Conservation (phyloP, 768 basidiomycete genomes). For the Podaxis sp. region DNA sequence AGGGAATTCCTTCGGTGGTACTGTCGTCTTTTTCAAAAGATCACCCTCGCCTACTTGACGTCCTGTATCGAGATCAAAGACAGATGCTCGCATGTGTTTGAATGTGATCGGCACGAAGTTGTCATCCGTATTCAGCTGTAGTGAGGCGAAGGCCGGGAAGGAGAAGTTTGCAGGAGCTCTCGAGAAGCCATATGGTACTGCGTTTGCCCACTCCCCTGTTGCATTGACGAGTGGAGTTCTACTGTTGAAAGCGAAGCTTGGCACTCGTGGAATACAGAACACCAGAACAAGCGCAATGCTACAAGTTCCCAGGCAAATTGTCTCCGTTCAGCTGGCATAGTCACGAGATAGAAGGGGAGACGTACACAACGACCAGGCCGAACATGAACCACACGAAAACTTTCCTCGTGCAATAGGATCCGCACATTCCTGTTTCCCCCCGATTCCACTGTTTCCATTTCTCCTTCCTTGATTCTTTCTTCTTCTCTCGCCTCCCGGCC, state of each 20-base stretch:
- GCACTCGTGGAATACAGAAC: constrained; percentile 83
- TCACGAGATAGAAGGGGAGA: not conserved
- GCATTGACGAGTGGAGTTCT: constrained; percentile 58
- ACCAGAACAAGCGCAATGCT: constrained; percentile 72
- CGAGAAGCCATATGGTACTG: constrained; percentile 64
- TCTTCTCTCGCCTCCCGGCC: constrained; percentile 63
- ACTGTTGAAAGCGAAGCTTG: constrained; percentile 63
- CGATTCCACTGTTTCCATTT: constrained; percentile 79
- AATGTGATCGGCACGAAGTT: constrained; percentile 82
- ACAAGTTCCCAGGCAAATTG: not conserved
- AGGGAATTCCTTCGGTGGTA: constrained; percentile 69
- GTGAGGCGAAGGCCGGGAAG: constrained; percentile 74
- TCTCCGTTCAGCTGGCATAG: not conserved
- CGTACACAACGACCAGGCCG: constrained; percentile 52
- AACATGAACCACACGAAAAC: constrained; percentile 71
- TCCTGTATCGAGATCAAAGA: constrained; percentile 70
- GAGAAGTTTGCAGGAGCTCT: constrained; percentile 86
- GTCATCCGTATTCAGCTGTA: constrained; percentile 72
- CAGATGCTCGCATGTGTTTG: constrained; percentile 59
- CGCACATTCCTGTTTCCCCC: constrained; percentile 78
- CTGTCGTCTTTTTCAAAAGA: constrained; percentile 46
- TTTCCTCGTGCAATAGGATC: constrained; percentile 73
- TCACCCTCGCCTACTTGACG: constrained; percentile 69
- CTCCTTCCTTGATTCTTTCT: constrained; percentile 48
- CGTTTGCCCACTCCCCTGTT: constrained; percentile 54